Base-by-base conservation (phyloP, 192 early-diverging fungal species). In the Umbelopsis ramanniana region DNA sequence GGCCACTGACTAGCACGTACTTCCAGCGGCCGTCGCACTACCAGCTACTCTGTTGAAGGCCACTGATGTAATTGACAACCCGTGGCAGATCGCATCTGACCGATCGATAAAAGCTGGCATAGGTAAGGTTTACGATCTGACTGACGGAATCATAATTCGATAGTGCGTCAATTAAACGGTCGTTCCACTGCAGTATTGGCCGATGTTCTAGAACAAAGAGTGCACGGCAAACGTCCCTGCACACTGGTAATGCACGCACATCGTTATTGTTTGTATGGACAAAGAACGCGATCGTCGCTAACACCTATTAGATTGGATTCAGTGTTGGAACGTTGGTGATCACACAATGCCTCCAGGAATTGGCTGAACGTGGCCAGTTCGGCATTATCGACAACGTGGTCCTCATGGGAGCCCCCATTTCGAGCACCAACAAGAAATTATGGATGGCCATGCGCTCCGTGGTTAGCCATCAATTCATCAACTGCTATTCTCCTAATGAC, bases 51-150 rank as follows among this genome's bases (percentile, higher is more conserved):
- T 89, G 11, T 74, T 89, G 70, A 83, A 85, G 40, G 79, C 83
- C 2, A 81, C 80, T 35, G 85, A 89, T 71, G 66, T 89, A 19
- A 89, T 89, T 69, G 85, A 87, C 66, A 85, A 89, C 63, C 87
- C 87, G 24, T 89, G 87, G 87, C 80, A 82, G 46, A 68, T 89
- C 6, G 85, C 81, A 21, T 74, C 79, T 54, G 87, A 89, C 74
- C 74, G 85, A 23, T 83, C 84, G 50, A 73, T 66, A 4, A 89
- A 89, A 72, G 80, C 87, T 19, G 87, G 87, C 2, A 70, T 80
- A 60, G 75, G 79, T 80, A 80, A 69, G 46, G 35, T 23, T 46
- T 46, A 63, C 29, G 26, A 63, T 63, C 57, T 12, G 53, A 24
- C 26, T 43, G 40, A 12, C 40, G 40, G 40, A 43, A 43, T 43